Conservation (phyloP, 495 filamentous ascomycete genomes). For the Podospora tetraspora region DNA sequence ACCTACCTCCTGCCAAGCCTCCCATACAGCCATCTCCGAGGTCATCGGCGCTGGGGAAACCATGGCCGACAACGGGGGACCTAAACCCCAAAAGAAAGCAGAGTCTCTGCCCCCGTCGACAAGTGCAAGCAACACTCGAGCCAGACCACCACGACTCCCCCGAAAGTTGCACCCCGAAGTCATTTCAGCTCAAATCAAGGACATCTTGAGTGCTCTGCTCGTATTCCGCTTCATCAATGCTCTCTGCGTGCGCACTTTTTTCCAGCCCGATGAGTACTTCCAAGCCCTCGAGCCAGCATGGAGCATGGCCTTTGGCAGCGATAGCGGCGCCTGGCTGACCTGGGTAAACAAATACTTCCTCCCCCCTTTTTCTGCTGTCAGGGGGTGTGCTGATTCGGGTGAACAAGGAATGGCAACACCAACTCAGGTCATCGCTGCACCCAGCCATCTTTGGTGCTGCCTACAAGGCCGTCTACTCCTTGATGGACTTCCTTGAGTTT, state of each 20-base stretch:
- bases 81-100: neutral
- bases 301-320: constrained; percentile 73
- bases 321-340: constrained; percentile 85
- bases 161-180: constrained; percentile 26
- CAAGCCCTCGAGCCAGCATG: constrained; percentile 95
- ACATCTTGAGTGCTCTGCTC: constrained; percentile 60
- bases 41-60: neutral
- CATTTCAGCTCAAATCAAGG: constrained; percentile 29
- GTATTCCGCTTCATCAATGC: constrained; percentile 79
- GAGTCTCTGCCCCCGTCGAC: neutral
- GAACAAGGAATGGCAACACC: constrained; percentile 84
- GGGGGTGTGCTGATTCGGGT: constrained; percentile 1
- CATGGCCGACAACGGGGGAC: neutral
- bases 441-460: constrained; percentile 74
- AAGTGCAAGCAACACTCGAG: neutral
- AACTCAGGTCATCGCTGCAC: constrained; percentile 88
- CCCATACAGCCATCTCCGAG: neutral
- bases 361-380: neutral
- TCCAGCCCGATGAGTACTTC: constrained; percentile 99
- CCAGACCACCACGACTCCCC: neutral
- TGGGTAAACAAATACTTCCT: constrained; percentile 62
- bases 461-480: constrained; percentile 57
- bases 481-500: constrained; percentile 49
- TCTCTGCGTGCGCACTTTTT: constrained; percentile 83
- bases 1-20: neutral